Evolutionary conservation across 2,329 filamentous ascomycete genomes (phyloP), one percentile per base, ranked within the genome.

Genomic region (Aspergillus udagawae): DNA sequence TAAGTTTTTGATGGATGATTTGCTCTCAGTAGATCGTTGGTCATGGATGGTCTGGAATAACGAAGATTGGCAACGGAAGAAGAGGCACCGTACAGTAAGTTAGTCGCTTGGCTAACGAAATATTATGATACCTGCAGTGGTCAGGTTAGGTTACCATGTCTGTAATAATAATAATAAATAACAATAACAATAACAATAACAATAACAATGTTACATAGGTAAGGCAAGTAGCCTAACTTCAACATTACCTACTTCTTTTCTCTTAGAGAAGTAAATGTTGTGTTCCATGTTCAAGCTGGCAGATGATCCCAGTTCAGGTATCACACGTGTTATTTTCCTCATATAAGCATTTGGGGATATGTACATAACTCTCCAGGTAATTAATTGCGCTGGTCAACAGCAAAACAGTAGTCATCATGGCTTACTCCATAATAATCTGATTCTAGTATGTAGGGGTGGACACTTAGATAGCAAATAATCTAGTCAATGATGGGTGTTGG

Each of bases 51-150:
- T 53, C 51, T 63, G 59, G 59, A 63, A 60, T 58, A 56, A 61
- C 59, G 58, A 63, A 64, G 57, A 61, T 61, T 64, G 59, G 59
- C 59, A 55, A 57, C 59, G 56, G 59, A 59, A 64, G 60, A 64
- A 61, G 58, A 60, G 60, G 58, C 61, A 60, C 56, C 48, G 20
- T 56, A 61, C 54, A 56, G 57, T 54, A 56, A 56, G 53, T 56
- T 56, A 56, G 57, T 56, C 27, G 32, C 56, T 53, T 38, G 52
- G 57, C 55, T 54, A 45, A 52, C 47, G 27, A 42, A 45, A 51
- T 52, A 57, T 55, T 20, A 44, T 49, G 23, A 52, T 56, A 23
- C 17, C 38, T 29, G 28, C 3, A 14, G 12, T 35, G 29, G 5
- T 17, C 32, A 17, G 32, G 32, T 7, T 17, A 38, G 29, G 32